A percentile compares a stretch with the other conserved stretches of the same genome.
These are phyloP conservation scores for Sporisorium iseilematis-ciliati DNA, from an alignment of 1,284 basidiomycete genomes.

Conservation along the genomic window DNA sequence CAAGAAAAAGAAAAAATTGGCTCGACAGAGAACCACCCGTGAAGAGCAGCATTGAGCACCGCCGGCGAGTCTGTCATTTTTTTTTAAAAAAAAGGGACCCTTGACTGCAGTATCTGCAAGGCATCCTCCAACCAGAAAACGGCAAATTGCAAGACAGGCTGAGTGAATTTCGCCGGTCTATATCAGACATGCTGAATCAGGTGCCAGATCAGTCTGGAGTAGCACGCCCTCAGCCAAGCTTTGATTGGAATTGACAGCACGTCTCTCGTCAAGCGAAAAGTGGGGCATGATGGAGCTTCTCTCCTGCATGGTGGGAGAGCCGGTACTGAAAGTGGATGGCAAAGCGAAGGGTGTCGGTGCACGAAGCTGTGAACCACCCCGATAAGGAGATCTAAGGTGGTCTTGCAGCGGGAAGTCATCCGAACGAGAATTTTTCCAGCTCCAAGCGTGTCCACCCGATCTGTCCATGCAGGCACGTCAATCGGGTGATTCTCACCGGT, in stretches of 20 bases:
- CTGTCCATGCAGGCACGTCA: no score
- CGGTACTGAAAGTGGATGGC: no score
- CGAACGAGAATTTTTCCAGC: background rate
- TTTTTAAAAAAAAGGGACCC: background rate
- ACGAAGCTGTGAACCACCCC: background rate
- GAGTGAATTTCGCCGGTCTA: constrained; percentile 14
- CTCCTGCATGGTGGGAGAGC: no score
- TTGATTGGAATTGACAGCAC: no score
- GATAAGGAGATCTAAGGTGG: constrained; percentile 23
- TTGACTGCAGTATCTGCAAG: background rate
- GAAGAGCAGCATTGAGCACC: background rate
- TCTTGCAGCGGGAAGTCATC: constrained; percentile 11
- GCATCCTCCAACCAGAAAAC: constrained; percentile 9
- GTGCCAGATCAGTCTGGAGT: background rate
- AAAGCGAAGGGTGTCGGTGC: no score
- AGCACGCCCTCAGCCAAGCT: background rate
- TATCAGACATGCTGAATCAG: background rate
- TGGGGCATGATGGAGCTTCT: no score
- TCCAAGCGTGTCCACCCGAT: no score
- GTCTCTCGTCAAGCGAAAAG: background rate
- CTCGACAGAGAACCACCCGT: constrained; percentile 30
- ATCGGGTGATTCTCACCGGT: background rate
- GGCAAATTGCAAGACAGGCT: constrained; percentile 6
- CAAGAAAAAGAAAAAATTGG: constrained; percentile 13
- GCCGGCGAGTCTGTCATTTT: constrained; percentile 19